Evolutionary conservation across 495 filamentous ascomycete species (phyloP).

Genomic region (Daldinia loculata): DNA sequence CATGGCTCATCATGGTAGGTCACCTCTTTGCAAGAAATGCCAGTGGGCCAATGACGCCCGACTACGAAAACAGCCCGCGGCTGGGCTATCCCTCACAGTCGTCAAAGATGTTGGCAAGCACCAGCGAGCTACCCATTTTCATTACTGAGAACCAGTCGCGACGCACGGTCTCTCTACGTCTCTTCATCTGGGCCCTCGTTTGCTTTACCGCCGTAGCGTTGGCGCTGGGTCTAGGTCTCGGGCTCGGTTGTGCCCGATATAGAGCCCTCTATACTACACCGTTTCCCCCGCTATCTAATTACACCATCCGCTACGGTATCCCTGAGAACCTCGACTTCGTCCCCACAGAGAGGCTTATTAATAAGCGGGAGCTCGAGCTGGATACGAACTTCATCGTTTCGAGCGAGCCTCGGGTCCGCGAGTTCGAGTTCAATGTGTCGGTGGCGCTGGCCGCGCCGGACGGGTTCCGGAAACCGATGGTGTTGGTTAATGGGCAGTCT

Average conservation of each 20-base stretch:
- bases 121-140: constrained; percentile 10
- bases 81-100: constrained; percentile 4
- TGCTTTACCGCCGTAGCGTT: constrained; percentile 28
- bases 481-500: constrained; percentile 63
- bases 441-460: constrained; percentile 54
- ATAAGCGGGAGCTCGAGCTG: constrained; percentile 42
- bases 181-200: constrained; percentile 28
- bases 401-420: constrained; percentile 17
- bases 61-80: constrained; percentile 17
- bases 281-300: background rate
- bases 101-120: constrained; percentile 19
- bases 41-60: constrained; percentile 22
- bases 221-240: constrained; percentile 34
- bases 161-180: constrained; percentile 26
- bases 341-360: constrained; percentile 33
- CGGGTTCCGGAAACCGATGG: constrained; percentile 60
- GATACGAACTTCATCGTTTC: constrained; percentile 34
- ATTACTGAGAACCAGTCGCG: background rate
- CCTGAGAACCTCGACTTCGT: constrained; percentile 23
- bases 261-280: background rate
- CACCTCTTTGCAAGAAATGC: constrained; percentile 23
- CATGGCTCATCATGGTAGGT: constrained; percentile 25
- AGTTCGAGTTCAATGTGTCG: constrained; percentile 45
- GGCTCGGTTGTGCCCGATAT: constrained; percentile 25
- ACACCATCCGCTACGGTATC: constrained; percentile 21